Evolutionary conservation across 1,284 basidiomycete species (phyloP), one percentile per base, ranked within the genome.

Genomic region (Cryptococcus wingfieldii): DNA sequence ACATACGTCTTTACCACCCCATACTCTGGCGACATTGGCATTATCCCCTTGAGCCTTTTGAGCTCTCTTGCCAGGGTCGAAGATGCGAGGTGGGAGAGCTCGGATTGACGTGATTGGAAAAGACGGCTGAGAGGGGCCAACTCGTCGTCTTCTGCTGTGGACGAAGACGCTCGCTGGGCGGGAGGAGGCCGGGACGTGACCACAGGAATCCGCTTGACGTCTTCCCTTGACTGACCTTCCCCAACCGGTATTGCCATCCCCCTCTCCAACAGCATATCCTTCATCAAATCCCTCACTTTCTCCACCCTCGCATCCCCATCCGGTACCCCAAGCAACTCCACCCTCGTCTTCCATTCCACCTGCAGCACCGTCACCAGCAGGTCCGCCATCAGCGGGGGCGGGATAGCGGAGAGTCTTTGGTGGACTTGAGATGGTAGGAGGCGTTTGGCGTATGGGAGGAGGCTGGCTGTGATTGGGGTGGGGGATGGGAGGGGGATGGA

Each of bases 21-120:
- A 47, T 74, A 75, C 57, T 75, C 73, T 6, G 71, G 71, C 0
- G 68, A 68, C 52, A 74, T 72, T 13, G 67, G 64, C 2, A 71
- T 70, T 25, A 75, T 72, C 54, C 69, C 71, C 42, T 38, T 44
- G 12, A 75, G 61, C 12, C 72, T 52, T 0, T 48, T 48, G 31
- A 75, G 62, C 47, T 75, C 73, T 3, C 72, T 60, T 0, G 34
- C 50, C 46, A 72, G 51, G 2, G 71, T 65, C 25, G 68, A 59
- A 9, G 55, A 38, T 1, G 67, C 73, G 0, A 61, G 54, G 4
- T 51, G 38, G 14, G 67, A 62, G 1, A 75, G 52, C 48, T 72
- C 69, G 10, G 55, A 34, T 27, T 50, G 31, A 16, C 71, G 64
- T 25, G 38, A 28, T 19, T 53, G 39, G 6, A 68, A 54, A 5